Conservation (phyloP, 257 asterid species). For the Primulina tabacum region DNA sequence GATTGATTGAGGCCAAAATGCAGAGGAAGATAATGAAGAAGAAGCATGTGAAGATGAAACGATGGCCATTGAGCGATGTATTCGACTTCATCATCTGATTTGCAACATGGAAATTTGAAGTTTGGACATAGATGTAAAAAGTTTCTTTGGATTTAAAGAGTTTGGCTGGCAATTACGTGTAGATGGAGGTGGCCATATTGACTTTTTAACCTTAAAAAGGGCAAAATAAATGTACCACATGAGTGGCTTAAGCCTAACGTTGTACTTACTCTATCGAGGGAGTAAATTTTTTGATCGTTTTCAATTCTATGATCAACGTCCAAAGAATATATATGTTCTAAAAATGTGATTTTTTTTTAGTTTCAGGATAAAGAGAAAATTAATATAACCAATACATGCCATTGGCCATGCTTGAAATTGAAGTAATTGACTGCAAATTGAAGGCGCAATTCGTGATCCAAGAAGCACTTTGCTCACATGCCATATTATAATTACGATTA, state of each 20-base stretch:
- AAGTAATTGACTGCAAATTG: conserved; percentile 37
- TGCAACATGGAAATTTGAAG: conserved; percentile 19
- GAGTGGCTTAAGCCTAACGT: conserved; percentile 33
- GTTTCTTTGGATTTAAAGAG: conserved; percentile 44
- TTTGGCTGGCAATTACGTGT: conserved; percentile 44
- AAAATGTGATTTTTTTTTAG: no score
- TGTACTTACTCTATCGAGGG: conserved; percentile 25
- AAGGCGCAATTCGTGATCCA: conserved; percentile 5
- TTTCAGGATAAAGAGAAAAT: no score
- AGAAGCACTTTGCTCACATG: conserved; percentile 4
- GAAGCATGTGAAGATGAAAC: conserved; percentile 56
- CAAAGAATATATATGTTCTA: no score
- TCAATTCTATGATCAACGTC: no score
- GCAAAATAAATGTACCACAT: no score
- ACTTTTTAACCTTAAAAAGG: conserved; percentile 43
- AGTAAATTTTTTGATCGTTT: no score
- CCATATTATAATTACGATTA: not conserved
- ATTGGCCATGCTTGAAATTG: conserved; percentile 28
- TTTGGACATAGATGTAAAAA: conserved; percentile 21
- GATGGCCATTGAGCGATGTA: conserved; percentile 31
- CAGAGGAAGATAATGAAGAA: conserved; percentile 62
- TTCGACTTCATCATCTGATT: conserved; percentile 39
- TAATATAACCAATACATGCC: not conserved
- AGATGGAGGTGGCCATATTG: conserved; percentile 33
- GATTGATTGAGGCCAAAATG: conserved; percentile 60